Percentiles rank a stretch among this genome's conserved stretches.
Evolutionary conservation across 345 rosid genomes (phyloP).

Genomic region (Lagerstroemia speciosa): DNA sequence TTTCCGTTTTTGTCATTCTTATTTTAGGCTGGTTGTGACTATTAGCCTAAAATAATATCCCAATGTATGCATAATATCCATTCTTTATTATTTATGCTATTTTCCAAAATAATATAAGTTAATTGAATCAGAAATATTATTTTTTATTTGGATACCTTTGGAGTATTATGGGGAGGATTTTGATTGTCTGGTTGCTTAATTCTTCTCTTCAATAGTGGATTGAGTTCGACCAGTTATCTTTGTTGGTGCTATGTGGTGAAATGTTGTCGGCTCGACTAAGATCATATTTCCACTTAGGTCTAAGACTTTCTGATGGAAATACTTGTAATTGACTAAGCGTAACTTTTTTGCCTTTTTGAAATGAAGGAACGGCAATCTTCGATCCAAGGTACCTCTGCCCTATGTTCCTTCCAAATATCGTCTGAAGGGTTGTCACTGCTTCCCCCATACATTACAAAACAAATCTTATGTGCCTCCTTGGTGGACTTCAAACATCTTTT

Average conservation of each 20-base stretch:
- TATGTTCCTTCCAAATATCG: constrained; percentile 82
- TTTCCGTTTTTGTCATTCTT: too few relatives aligned
- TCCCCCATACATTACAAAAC: constrained; percentile 82
- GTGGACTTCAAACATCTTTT: constrained; percentile 77
- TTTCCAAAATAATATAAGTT: too few relatives aligned
- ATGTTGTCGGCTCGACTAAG: background rate
- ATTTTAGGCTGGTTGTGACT: too few relatives aligned
- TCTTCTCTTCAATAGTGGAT: background rate
- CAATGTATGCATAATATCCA: too few relatives aligned
- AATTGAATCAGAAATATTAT: too few relatives aligned
- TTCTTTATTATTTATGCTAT: too few relatives aligned
- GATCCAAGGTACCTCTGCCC: constrained; percentile 56
- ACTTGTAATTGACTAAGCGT: background rate
- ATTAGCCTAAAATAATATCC: too few relatives aligned
- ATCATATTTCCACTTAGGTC: background rate
- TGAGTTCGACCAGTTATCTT: background rate
- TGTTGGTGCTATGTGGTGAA: background rate
- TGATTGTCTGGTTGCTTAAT: background rate
- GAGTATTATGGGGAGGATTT: too few relatives aligned
- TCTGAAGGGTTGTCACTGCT: constrained; percentile 86
- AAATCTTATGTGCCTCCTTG: constrained; percentile 52
- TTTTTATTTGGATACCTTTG: too few relatives aligned
- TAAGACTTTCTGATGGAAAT: background rate
- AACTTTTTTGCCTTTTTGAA: background rate
- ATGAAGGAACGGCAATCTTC: constrained; percentile 82